Percentiles rank a stretch among this genome's conserved stretches.
Conservation (phyloP, 176 grass and related monocot species). For the Aegilops umbellulata region DNA sequence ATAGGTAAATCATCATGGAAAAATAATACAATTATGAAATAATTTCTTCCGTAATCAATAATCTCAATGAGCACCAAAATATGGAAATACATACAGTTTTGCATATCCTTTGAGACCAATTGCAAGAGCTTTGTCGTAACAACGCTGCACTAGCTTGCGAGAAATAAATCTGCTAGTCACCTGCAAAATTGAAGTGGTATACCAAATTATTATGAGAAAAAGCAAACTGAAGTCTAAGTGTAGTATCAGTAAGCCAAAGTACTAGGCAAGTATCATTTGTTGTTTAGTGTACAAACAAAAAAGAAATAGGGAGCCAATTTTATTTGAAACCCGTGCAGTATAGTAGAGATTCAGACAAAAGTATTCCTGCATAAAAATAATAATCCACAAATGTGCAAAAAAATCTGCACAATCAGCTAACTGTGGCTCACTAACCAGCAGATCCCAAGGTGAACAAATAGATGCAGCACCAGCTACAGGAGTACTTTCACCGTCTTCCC, state of each 20-base stretch:
- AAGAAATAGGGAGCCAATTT: background rate
- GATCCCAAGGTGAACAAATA: slow-evolving; percentile 95
- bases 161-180: slow-evolving; percentile 86
- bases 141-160: slow-evolving; percentile 79
- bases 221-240: background rate
- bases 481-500: slow-evolving; percentile 89
- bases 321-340: background rate
- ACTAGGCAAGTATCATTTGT: slow-evolving; percentile 3
- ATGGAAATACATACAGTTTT: slow-evolving; percentile 69
- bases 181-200: slow-evolving; percentile 50
- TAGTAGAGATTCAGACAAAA: background rate
- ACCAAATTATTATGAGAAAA: slow-evolving; percentile 31
- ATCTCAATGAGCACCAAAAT: background rate
- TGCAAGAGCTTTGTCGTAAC: slow-evolving; percentile 83
- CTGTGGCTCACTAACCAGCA: slow-evolving; percentile 55
- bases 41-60: background rate
- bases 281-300: background rate
- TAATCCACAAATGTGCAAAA: background rate
- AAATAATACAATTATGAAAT: background rate
- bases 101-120: slow-evolving; percentile 97
- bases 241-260: background rate
- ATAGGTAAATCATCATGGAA: slow-evolving; percentile 12
- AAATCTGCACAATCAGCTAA: background rate
- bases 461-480: slow-evolving; percentile 88
- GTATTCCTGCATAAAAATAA: background rate